Evolutionary conservation across 2,329 filamentous ascomycete genomes (phyloP).

Genomic region (Parastagonospora nodorum): DNA sequence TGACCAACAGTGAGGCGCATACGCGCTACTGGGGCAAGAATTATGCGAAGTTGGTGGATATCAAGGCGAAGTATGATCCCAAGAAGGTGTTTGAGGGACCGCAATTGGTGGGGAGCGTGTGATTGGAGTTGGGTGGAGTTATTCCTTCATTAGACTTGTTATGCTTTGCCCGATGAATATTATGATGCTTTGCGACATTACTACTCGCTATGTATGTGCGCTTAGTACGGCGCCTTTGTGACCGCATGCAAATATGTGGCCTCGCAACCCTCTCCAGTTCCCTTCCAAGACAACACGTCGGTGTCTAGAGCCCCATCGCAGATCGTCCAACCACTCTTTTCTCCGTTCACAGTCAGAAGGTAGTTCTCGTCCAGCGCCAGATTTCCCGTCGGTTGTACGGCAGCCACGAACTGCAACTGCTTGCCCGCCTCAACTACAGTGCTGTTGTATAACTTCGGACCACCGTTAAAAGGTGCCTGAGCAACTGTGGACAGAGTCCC

Average conservation of each 20-base stretch:
- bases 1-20: slow-evolving; percentile 51
- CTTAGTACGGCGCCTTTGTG: slow-evolving; percentile 43
- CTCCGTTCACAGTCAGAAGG: slow-evolving; percentile 44
- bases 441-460: slow-evolving; percentile 38
- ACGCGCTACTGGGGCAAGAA: slow-evolving; percentile 51
- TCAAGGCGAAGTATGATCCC: slow-evolving; percentile 45
- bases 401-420: slow-evolving; percentile 41
- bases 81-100: slow-evolving; percentile 33
- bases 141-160: neutral
- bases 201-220: neutral
- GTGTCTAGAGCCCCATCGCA: slow-evolving; percentile 40
- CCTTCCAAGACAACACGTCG: slow-evolving; percentile 47
- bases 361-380: slow-evolving; percentile 44
- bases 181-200: neutral
- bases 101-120: slow-evolving; percentile 29
- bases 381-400: slow-evolving; percentile 37
- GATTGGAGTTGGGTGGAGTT: neutral
- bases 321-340: slow-evolving; percentile 47
- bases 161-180: too few species aligned
- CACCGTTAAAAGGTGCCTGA: slow-evolving; percentile 32
- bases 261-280: slow-evolving; percentile 38
- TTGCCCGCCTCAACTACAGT: slow-evolving; percentile 29
- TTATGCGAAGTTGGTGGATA: slow-evolving; percentile 34
- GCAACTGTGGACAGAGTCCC: slow-evolving; percentile 41
- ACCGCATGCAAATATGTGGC: slow-evolving; percentile 49